Base-by-base conservation (phyloP, 352 stramenopile species). In the Pythium coloratum region DNA sequence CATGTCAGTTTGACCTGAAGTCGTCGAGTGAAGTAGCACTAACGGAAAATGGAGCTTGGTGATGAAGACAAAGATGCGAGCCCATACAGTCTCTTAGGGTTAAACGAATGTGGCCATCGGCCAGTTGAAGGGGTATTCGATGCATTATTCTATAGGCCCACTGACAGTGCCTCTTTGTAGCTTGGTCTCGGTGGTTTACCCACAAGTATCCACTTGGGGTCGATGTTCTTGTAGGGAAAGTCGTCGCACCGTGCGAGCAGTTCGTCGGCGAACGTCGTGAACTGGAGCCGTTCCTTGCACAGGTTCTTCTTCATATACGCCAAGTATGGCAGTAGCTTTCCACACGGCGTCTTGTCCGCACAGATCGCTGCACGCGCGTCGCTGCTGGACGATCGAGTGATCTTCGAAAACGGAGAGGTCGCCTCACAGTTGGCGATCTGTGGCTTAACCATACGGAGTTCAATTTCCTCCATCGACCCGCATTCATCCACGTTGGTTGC, bases 161-260 rank as follows among this genome's bases (percentile, higher is more conserved):
- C 12, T 47, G 1, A 47, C 5, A 47, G 20, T 7, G 40, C 40
- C 24, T 49, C 42, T 26, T 26, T 34, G 20, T 13, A 24, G 13
- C 24, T 34, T 10, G 49, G 24, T 34, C 24, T 32, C 1, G 20
- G 49, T 34, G 49, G 49, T 12, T 55, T 55, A 0, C 49, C 49
- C 10, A 55, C 55, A 3, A 69, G 63, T 24, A 69, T 61, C 46
- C 46, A 69, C 55, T 69, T 69, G 16, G 63, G 63, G 56, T 69
- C 47, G 28, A 69, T 59, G 9, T 16, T 38, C 6, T 49, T 47
- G 55, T 56, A 64, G 24, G 55, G 47, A n/a, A 59, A 64, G 30
- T 55, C 47, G 38, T 59, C 63, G 36, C 63, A 69, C 8, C 53
- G 18, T 34, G 1, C 18, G 10, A 69, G 47, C 63, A 69, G 14